phyloP scores from a whole-genome alignment of 441 rosid species.

The Adansonia rubrostipa region DNA sequence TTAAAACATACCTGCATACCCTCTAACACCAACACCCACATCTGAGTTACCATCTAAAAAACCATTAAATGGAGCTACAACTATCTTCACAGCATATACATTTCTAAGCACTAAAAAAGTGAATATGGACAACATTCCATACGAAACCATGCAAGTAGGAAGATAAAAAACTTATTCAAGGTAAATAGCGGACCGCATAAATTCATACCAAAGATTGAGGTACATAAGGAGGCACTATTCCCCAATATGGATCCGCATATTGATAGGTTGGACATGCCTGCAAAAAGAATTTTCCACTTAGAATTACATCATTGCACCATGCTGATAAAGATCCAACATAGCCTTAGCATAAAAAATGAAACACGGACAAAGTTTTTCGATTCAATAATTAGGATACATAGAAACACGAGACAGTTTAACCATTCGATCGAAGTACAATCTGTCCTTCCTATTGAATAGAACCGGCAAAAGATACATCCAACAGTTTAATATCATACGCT shows the following conservation, averaged over 20 bases:
- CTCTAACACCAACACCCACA: neutral
- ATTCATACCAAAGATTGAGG: conserved; percentile 43
- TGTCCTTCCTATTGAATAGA: neutral
- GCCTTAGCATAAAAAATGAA: neutral
- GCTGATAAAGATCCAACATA: neutral
- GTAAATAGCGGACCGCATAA: neutral
- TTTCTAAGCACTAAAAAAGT: neutral
- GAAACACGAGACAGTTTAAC: neutral
- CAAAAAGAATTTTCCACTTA: conserved; percentile 21
- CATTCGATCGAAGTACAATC: neutral
- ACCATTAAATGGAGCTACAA: neutral
- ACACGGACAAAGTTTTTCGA: neutral
- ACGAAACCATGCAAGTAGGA: neutral
- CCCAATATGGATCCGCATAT: conserved; percentile 37
- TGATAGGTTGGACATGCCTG: conserved; percentile 30
- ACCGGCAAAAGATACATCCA: neutral
- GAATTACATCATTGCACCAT: conserved; percentile 1
- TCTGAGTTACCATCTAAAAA: neutral
- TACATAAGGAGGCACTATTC: conserved; percentile 36
- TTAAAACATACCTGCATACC: no score
- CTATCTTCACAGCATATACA: neutral
- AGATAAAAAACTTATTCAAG: neutral
- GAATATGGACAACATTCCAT: neutral
- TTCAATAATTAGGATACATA: neutral
- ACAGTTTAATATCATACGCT: neutral